These are phyloP conservation scores for Phyllosticta citrichinensis DNA, from an alignment of 2,329 filamentous ascomycete genomes.

Conservation along the genomic window DNA sequence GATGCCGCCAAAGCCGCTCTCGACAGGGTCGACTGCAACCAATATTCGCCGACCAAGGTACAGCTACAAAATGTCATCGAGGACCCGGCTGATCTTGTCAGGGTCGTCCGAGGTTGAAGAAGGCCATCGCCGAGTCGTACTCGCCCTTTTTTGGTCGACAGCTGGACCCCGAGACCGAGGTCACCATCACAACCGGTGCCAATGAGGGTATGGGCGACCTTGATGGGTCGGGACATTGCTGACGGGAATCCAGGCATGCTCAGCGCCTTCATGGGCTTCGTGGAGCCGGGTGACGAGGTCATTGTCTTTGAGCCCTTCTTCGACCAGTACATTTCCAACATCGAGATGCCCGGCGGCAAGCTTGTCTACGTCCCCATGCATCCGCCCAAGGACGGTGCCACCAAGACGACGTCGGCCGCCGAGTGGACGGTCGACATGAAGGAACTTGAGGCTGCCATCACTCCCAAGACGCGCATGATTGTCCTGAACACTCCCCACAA, in stretches of 20 bases:
- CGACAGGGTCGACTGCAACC: slow-evolving; percentile 90
- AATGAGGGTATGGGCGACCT: slow-evolving; percentile 52
- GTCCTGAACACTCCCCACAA: slow-evolving; percentile 87
- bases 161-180: slow-evolving; percentile 80
- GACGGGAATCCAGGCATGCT: slow-evolving; percentile 58
- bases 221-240: slow-evolving; percentile 2
- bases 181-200: slow-evolving; percentile 86
- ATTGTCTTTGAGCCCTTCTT: slow-evolving; percentile 99
- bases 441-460: slow-evolving; percentile 72
- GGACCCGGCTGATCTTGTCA: slow-evolving; percentile 16
- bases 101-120: slow-evolving; percentile 80
- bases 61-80: not conserved
- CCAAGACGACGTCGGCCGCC: slow-evolving; percentile 69
- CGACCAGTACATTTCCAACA: slow-evolving; percentile 98
- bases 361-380: slow-evolving; percentile 94
- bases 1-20: slow-evolving; percentile 85
- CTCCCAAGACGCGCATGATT: slow-evolving; percentile 87
- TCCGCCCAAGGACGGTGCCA: slow-evolving; percentile 70
- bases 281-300: slow-evolving; percentile 90
- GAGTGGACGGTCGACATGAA: slow-evolving; percentile 85
- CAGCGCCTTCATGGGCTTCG: slow-evolving; percentile 94
- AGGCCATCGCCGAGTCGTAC: slow-evolving; percentile 89
- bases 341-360: slow-evolving; percentile 93
- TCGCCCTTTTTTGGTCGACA: slow-evolving; percentile 75
- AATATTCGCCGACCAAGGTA: slow-evolving; percentile 89